phyloP scores from a whole-genome alignment of 208 protist species.

The Trichomonas tenax region DNA sequence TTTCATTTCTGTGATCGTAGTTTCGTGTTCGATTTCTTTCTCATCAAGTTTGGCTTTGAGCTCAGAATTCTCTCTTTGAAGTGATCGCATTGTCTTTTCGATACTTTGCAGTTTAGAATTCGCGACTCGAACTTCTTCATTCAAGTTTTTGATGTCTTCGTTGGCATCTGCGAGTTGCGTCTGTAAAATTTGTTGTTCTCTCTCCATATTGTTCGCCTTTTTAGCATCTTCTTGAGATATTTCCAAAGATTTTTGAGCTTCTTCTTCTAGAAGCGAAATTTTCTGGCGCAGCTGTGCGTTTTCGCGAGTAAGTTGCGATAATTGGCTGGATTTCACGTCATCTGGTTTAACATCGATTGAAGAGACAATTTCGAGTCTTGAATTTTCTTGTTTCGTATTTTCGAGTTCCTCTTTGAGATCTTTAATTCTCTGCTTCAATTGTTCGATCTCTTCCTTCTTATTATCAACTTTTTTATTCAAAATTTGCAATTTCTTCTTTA shows the following conservation, averaged over 20 bases:
- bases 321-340: not conserved
- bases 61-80: not conserved
- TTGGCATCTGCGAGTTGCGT: not conserved
- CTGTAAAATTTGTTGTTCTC: not conserved
- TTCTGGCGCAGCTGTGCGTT: not conserved
- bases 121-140: not conserved
- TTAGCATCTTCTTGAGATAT: not conserved
- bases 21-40: not conserved
- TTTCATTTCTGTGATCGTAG: not conserved
- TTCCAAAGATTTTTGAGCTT: not conserved
- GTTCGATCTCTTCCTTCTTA: not conserved
- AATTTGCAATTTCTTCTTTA: not conserved
- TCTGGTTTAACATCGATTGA: not conserved
- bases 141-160: not conserved
- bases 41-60: not conserved
- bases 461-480: not conserved
- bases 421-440: not conserved
- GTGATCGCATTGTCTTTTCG: not conserved
- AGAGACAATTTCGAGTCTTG: not conserved
- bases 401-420: not conserved
- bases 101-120: not conserved
- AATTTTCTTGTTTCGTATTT: not conserved
- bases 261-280: not conserved
- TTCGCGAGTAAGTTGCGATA: not conserved
- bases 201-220: not conserved